Evolutionary conservation across 2,329 filamentous ascomycete species (phyloP).

Genomic region (Cladosporium sphaerospermum): DNA sequence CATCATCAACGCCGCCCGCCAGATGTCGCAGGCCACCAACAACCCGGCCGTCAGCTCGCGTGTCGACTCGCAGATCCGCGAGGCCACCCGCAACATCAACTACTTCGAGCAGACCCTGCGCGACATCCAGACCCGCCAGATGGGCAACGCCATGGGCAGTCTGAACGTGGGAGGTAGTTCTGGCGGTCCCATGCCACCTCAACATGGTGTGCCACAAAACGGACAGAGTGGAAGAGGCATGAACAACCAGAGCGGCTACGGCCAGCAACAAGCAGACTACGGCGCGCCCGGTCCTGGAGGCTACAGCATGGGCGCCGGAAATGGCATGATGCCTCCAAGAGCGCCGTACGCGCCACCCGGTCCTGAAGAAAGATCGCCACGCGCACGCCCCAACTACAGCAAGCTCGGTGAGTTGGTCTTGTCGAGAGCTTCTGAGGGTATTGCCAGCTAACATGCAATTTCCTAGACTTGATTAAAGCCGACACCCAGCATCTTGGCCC

Average conservation of each 20-base stretch:
- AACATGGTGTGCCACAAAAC: conserved; percentile 23
- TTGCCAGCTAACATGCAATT: conserved; percentile 15
- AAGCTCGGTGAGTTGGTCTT: conserved; percentile 68
- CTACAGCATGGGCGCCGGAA: conserved; percentile 57
- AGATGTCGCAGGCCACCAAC: conserved; percentile 92
- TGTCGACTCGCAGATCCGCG: conserved; percentile 88
- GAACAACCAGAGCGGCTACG: conserved; percentile 40
- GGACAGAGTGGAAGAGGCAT: conserved; percentile 46
- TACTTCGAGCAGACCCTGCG: conserved; percentile 91
- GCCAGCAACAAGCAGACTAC: conserved; percentile 57
- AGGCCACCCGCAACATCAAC: conserved; percentile 85
- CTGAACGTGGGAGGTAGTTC: conserved; percentile 51
- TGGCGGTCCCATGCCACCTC: conserved; percentile 30
- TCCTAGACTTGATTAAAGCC: conserved; percentile 90
- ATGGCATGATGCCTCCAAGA: conserved; percentile 72
- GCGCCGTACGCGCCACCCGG: conserved; percentile 72
- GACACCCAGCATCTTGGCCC: conserved; percentile 92
- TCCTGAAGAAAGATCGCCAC: conserved; percentile 62
- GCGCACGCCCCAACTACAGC: conserved; percentile 81
- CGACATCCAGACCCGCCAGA: conserved; percentile 76
- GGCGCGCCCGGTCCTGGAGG: conserved; percentile 44
- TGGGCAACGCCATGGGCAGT: conserved; percentile 60
- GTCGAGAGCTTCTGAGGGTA: neutral
- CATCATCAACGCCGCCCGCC: conserved; percentile 86
- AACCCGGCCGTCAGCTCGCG: conserved; percentile 86